These are phyloP conservation scores for Pleurotus pulmonarius DNA, from an alignment of 768 basidiomycete genomes.

Conservation along the genomic window DNA sequence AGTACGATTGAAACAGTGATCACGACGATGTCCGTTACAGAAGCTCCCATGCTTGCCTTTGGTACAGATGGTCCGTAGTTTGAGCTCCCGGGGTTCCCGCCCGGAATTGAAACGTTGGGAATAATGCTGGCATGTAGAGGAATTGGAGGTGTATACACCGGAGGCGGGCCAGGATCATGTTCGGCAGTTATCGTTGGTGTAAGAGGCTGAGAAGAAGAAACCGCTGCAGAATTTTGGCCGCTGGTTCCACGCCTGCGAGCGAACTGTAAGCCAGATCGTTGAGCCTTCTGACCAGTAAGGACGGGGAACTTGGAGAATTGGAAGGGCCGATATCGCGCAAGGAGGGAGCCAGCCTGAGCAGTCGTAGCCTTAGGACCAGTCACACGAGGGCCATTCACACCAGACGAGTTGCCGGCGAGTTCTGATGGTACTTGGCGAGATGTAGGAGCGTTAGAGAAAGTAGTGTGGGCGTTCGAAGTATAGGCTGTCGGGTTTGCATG, in stretches of 20 bases:
- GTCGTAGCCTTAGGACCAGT: too few relatives aligned
- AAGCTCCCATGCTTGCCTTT: background rate
- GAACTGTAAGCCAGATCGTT: background rate
- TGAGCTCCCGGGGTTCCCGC: background rate
- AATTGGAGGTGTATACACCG: conserved; percentile 10
- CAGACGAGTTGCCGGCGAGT: too few relatives aligned
- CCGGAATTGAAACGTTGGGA: conserved; percentile 5
- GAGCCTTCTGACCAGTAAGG: background rate
- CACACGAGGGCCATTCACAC: background rate
- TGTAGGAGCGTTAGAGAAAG: background rate
- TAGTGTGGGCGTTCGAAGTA: background rate
- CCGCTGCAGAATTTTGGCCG: too few relatives aligned
- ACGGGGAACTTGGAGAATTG: background rate
- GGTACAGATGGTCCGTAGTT: background rate
- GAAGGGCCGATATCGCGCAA: background rate
- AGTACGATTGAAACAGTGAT: conserved; percentile 2
- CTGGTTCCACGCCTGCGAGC: too few relatives aligned
- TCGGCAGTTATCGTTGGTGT: background rate
- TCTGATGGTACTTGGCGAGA: too few relatives aligned
- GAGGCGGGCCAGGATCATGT: conserved; percentile 1
- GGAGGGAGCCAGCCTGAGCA: background rate
- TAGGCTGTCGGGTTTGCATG: background rate
- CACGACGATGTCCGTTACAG: background rate
- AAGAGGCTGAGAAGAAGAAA: background rate
- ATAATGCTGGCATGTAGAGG: conserved; percentile 18